Conservation (phyloP, 2,329 filamentous ascomycete genomes). For the Herpotrichia juniperi region DNA sequence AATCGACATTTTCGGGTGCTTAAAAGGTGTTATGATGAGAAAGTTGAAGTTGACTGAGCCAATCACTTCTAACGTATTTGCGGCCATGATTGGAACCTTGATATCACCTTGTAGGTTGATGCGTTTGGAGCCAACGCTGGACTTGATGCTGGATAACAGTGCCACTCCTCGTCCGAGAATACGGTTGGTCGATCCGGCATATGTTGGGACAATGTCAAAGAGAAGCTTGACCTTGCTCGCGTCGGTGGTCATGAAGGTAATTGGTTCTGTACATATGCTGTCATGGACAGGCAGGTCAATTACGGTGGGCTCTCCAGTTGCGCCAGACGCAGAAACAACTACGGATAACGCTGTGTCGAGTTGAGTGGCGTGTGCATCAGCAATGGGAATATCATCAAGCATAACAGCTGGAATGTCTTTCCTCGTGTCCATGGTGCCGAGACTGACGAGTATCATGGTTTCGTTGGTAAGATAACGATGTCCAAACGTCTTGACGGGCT, state of each 20-base stretch:
- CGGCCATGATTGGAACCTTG: conserved; percentile 87
- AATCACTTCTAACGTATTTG: conserved; percentile 84
- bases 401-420: conserved; percentile 81
- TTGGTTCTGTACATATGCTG: conserved; percentile 90
- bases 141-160: conserved; percentile 83
- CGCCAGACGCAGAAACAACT: conserved; percentile 84
- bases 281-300: conserved; percentile 94
- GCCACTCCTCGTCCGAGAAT: conserved; percentile 89
- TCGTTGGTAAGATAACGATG: conserved; percentile 92
- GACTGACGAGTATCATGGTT: conserved; percentile 86
- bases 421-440: conserved; percentile 93
- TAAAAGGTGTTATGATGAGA: conserved; percentile 90
- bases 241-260: conserved; percentile 84
- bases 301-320: conserved; percentile 82
- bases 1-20: conserved; percentile 91
- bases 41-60: conserved; percentile 98
- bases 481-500: conserved; percentile 92
- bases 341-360: conserved; percentile 93
- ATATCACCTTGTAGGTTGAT: conserved; percentile 92
- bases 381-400: conserved; percentile 85
- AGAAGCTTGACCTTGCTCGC: conserved; percentile 82
- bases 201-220: conserved; percentile 95
- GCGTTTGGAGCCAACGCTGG: conserved; percentile 80
- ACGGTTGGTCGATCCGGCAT: conserved; percentile 80
- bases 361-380: conserved; percentile 88